Evolutionary conservation across 2,329 filamentous ascomycete genomes (phyloP), one percentile per base, ranked within the genome.

Genomic region (Fusarium equiseti): DNA sequence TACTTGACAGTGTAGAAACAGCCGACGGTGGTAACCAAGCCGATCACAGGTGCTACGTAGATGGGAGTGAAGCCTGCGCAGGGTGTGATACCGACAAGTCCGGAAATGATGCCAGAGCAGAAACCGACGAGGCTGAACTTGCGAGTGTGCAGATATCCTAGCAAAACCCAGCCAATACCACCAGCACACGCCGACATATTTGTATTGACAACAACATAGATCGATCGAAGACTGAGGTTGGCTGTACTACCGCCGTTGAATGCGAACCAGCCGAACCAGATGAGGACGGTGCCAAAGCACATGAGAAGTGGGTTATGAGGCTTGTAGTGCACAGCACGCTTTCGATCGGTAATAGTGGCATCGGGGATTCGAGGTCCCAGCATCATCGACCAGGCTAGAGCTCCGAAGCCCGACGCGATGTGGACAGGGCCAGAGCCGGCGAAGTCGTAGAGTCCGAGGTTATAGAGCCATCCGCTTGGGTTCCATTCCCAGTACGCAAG

Each of bases 401-500:
- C 89, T n/a, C 85, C 82, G 81, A 87, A 90, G 5, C 89, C 89
- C 2, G 83, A 87, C 5, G 88, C 85, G 57, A 91, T 89, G 73
- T 91, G 89, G 4, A 91, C 89, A 5, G 89, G 89, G 2, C 89
- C 89, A 15, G 86, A 87, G 55, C 88, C 88, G 16, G 88, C 88
- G 58, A 88, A 90, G 74, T 90, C 88, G 65, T 88, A 83, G 1
- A 86, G 83, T 2, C 86, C 85, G 4, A 91, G 83, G 24, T 89
- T 87, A 77, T 82, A 90, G 1, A 91, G 80, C 89, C 89, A 91
- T 13, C 89, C 89, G 55, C 85, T 87, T n/a, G 84, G 75, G 73
- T 91, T 91, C 89, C 89, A 91, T 6, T 88, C 89, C 88, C 89
- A 91, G 79, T 86, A 89, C 0, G 89, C 89, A 38, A 91, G 85